Conservation (phyloP, 2,329 filamentous ascomycete species). For the Talaromyces pinophilus region DNA sequence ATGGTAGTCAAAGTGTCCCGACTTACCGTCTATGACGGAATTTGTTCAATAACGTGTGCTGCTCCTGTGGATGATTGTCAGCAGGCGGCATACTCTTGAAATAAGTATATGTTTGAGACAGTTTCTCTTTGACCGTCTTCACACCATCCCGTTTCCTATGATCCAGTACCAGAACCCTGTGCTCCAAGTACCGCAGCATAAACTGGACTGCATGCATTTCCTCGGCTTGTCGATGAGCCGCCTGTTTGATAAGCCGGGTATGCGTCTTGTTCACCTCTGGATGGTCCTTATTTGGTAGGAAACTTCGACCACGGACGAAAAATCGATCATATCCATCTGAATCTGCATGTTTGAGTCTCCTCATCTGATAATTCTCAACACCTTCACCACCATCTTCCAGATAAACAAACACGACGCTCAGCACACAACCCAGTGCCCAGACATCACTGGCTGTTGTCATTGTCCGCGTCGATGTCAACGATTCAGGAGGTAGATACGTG, state of each 20-base stretch:
- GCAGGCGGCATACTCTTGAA: constrained; percentile 14
- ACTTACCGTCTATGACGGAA: constrained; percentile 9
- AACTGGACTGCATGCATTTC: constrained; percentile 30
- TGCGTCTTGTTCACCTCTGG: constrained; percentile 20
- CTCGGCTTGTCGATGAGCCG: constrained; percentile 23
- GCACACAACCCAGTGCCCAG: constrained; percentile 46
- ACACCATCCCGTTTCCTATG: constrained; percentile 27
- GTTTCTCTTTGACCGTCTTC: constrained; percentile 26
- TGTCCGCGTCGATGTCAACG: constrained; percentile 25
- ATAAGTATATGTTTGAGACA: constrained; percentile 24
- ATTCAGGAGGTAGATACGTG: constrained; percentile 44
- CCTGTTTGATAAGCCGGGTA: constrained; percentile 8
- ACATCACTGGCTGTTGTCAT: constrained; percentile 44
- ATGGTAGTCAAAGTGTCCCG: neutral
- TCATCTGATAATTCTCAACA: constrained; percentile 28
- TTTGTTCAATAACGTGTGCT: neutral
- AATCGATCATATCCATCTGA: constrained; percentile 27
- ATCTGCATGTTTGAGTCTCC: constrained; percentile 28
- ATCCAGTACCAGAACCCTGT: constrained; percentile 30
- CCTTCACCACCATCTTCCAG: constrained; percentile 35
- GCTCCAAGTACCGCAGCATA: constrained; percentile 34
- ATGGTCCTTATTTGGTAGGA: constrained; percentile 13
- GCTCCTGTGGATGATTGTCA: neutral
- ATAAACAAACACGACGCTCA: constrained; percentile 44
- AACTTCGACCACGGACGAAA: constrained; percentile 17